Evolutionary conservation across 345 rosid genomes (phyloP), one percentile per base, ranked within the genome.

Genomic region (Syzygium aromaticum): DNA sequence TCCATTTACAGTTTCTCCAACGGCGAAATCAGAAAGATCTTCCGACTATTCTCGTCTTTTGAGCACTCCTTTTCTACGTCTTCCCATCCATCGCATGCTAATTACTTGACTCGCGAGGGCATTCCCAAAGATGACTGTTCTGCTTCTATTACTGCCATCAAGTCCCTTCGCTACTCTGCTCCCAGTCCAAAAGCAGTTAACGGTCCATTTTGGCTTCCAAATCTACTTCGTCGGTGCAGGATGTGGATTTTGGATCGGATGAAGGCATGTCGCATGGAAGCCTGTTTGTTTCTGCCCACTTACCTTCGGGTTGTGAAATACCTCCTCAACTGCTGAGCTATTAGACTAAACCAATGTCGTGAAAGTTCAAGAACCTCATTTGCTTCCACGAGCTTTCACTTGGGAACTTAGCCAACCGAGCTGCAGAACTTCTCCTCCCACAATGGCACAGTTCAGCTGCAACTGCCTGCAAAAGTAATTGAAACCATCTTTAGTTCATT

Each of bases 271-370:
- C 90, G 54, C 92, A 86, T 30, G 88, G 77, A 23, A 90, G 86
- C 40, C 89, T 86, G 87, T 92, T 94, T 17, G 89, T 92, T 85
- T 89, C 86, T 14, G 92, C 91, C 92, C 90, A 91, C 89, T 89
- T 12, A 86, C 78, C 80, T 94, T 92, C 17, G 95, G 94, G 9
- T 90, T 92, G 30, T 52, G 88, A 85, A 94, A 92, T 3, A 94
- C 93, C 27, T 90, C 92, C 88, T 93, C 88, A 0, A 88, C 94
- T 0, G 94, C 94, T 30, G 94, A 90, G 87, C 91, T 93, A 43
- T 94, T 91, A 94, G 94, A 94, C 3, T 90, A 30, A 27, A 87
- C 85, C 57, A 88, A 28, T 85, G 30, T 57, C 28, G n/a, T 88
- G 61, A 52, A 86, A 63, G 77, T 61, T 5, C 46, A 85, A 78